These are phyloP conservation scores for Saturnispora sekii DNA, from an alignment of 805 yeast genomes.

Conservation along the genomic window DNA sequence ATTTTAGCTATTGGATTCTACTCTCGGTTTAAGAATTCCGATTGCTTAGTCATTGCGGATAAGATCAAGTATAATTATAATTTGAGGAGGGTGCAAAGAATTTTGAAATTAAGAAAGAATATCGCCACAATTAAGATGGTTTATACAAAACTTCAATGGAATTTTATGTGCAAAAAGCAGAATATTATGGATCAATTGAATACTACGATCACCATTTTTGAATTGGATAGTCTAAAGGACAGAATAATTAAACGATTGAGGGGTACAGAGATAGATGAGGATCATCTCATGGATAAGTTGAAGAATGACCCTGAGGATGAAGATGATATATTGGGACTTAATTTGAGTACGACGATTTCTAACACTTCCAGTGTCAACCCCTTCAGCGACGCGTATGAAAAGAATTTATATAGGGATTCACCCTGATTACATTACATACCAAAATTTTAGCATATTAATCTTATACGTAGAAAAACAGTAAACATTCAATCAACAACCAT, in stretches of 20 bases:
- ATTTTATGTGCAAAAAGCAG: slow-evolving; percentile 9
- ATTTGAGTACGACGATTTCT: slow-evolving; percentile 20
- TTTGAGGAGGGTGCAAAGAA: slow-evolving; percentile 45
- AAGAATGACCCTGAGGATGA: slow-evolving; percentile 3
- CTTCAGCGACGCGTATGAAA: slow-evolving; percentile 16
- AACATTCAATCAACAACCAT: slow-evolving; percentile 20
- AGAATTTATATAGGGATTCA: not conserved
- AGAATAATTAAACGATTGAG: slow-evolving; percentile 1
- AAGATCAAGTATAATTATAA: slow-evolving; percentile 55
- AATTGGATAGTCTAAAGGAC: slow-evolving; percentile 2
- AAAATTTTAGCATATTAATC: too few species aligned
- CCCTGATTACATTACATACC: not conserved
- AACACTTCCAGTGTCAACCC: slow-evolving; percentile 21
- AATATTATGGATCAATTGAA: slow-evolving; percentile 5
- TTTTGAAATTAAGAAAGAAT: slow-evolving; percentile 32
- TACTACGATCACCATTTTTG: not conserved
- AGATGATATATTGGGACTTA: slow-evolving; percentile 3
- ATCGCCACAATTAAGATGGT: slow-evolving; percentile 40
- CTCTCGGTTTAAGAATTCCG: slow-evolving; percentile 64
- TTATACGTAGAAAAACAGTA: too few species aligned
- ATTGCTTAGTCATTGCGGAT: slow-evolving; percentile 65
- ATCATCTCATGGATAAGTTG: slow-evolving; percentile 8
- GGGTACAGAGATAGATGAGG: slow-evolving; percentile 7
- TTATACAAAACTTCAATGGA: slow-evolving; percentile 38
- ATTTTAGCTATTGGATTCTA: slow-evolving; percentile 66